These are phyloP conservation scores for Oryza meyeriana DNA, from an alignment of 176 grass and related monocot genomes.

Conservation along the genomic window DNA sequence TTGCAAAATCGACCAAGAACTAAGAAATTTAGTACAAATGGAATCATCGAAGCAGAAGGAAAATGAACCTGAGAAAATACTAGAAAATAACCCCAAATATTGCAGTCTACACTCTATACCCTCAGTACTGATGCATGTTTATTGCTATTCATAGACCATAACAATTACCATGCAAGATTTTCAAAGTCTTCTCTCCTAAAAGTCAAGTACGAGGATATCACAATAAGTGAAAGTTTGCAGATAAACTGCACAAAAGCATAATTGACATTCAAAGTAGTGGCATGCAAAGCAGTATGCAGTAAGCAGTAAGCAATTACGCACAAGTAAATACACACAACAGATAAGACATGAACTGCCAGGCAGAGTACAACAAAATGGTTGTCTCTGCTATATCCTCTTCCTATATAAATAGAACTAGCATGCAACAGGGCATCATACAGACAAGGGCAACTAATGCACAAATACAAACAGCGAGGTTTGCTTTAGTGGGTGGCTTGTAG, in stretches of 20 bases:
- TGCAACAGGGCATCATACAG: not conserved
- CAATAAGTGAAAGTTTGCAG: no score
- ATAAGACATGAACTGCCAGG: not conserved
- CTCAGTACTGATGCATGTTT: not conserved
- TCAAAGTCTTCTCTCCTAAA: slow-evolving; percentile 8
- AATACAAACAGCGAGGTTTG: not conserved
- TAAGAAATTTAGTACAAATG: slow-evolving; percentile 31
- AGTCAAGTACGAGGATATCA: no score
- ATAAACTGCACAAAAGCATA: not conserved
- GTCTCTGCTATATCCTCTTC: not conserved
- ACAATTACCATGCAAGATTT: not conserved
- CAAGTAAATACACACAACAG: not conserved
- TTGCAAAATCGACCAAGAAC: slow-evolving; percentile 43
- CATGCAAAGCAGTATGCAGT: slow-evolving; percentile 24
- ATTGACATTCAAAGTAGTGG: not conserved
- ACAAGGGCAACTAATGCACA: slow-evolving; percentile 1
- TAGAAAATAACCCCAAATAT: not conserved
- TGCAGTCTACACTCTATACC: not conserved
- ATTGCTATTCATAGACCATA: slow-evolving; percentile 7
- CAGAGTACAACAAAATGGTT: not conserved
- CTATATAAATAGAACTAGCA: not conserved
- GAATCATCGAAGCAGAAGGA: slow-evolving; percentile 8
- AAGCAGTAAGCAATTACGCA: no score
- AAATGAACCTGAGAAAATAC: slow-evolving; percentile 13
- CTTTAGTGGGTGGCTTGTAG: not conserved